Conservation (phyloP, 306 rosid genomes). For the Citrullus amarus region DNA sequence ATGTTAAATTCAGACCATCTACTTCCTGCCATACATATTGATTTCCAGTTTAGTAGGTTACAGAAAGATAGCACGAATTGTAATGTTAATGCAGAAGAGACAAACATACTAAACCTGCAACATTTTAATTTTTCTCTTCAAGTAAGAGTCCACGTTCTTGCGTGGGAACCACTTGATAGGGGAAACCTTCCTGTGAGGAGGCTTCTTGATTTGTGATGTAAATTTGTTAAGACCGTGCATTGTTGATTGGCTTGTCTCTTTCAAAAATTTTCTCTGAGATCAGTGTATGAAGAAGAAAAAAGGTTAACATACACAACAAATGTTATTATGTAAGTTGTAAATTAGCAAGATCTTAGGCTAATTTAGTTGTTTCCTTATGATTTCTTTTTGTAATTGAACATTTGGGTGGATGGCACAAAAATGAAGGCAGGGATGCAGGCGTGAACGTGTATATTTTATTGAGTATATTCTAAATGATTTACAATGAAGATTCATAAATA, state of each 20-base stretch:
- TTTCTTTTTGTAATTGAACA: no score
- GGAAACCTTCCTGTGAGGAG: slow-evolving; percentile 65
- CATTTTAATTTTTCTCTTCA: slow-evolving; percentile 80
- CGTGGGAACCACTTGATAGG: slow-evolving; percentile 89
- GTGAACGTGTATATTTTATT: no score
- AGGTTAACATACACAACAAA: no score
- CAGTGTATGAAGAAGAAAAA: slow-evolving; percentile 2
- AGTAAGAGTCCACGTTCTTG: slow-evolving; percentile 74
- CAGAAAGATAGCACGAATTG: background rate
- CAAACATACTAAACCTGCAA: slow-evolving; percentile 49
- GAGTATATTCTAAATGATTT: no score
- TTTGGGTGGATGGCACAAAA: no score
- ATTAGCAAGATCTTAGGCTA: no score
- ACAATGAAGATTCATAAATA: no score
- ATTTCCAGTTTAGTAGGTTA: background rate
- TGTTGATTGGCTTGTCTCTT: slow-evolving; percentile 41
- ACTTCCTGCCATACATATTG: slow-evolving; percentile 38
- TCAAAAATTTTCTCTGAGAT: slow-evolving; percentile 49
- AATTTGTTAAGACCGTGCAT: slow-evolving; percentile 47
- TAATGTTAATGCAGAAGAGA: background rate
- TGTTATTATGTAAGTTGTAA: no score
- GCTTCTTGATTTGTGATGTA: slow-evolving; percentile 64
- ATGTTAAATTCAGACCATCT: slow-evolving; percentile 72
- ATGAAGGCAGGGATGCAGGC: no score
- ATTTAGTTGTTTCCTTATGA: no score